Percentiles rank a stretch among this genome's conserved stretches.
Conservation (phyloP, 805 yeast species). For the Suhomyces xylopsoci region DNA sequence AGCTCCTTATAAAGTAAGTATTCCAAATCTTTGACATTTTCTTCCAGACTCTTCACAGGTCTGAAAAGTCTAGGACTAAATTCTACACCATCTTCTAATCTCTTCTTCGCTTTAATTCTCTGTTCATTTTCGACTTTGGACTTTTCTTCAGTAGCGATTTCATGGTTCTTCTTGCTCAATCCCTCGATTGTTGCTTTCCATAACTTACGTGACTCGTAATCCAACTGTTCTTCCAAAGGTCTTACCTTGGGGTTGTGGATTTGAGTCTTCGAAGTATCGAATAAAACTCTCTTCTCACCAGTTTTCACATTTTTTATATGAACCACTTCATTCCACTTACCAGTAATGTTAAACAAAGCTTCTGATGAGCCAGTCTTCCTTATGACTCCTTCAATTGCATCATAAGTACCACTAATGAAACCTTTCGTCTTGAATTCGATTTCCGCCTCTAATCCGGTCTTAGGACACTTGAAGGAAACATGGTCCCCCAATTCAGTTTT, state of each 20-base stretch:
- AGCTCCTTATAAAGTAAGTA: conserved; percentile 58
- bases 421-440: conserved; percentile 96
- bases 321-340: conserved; percentile 93
- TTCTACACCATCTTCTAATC: conserved; percentile 74
- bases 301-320: conserved; percentile 53
- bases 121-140: conserved; percentile 84
- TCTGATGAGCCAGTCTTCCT: conserved; percentile 48
- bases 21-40: conserved; percentile 48
- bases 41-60: conserved; percentile 19
- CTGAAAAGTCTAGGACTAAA: conserved; percentile 79
- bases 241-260: conserved; percentile 68
- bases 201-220: conserved; percentile 72
- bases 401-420: conserved; percentile 87
- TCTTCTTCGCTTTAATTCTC: conserved; percentile 65
- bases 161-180: conserved; percentile 74
- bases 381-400: conserved; percentile 77
- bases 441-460: conserved; percentile 61
- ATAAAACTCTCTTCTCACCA: conserved; percentile 42
- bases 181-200: conserved; percentile 86
- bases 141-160: conserved; percentile 83
- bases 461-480: conserved; percentile 66
- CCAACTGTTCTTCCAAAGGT: conserved; percentile 76
- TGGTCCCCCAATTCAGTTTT: conserved; percentile 92
- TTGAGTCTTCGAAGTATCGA: conserved; percentile 47
- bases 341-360: conserved; percentile 62